Conservation (phyloP, 75 land plant species). For the Cupressus sempervirens region DNA sequence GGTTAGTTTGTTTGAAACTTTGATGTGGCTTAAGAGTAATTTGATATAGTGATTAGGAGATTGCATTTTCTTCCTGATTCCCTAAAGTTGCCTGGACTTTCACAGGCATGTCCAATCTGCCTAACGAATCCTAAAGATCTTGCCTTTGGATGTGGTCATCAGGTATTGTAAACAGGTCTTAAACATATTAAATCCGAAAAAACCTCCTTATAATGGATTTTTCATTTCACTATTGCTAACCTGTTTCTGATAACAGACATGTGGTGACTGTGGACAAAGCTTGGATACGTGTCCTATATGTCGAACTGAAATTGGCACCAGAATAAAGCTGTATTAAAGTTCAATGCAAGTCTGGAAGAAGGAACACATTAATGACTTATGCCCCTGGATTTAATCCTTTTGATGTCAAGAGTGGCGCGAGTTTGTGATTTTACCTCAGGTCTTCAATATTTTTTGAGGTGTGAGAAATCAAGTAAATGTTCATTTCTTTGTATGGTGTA, state of each 20-base stretch:
- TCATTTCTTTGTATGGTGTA: neutral
- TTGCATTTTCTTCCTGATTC: neutral
- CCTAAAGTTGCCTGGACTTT: neutral
- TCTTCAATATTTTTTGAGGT: neutral
- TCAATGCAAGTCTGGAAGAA: slow-evolving; percentile 1
- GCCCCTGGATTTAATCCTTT: neutral
- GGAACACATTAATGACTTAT: neutral
- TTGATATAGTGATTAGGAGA: neutral
- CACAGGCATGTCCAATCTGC: slow-evolving; percentile 68
- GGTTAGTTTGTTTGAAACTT: too few relatives aligned
- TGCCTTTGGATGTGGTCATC: slow-evolving; percentile 86
- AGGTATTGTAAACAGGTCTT: slow-evolving; percentile 22
- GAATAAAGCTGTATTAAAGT: slow-evolving; percentile 45
- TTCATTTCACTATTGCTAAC: neutral
- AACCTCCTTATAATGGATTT: neutral
- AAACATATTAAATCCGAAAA: neutral
- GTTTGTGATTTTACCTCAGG: neutral
- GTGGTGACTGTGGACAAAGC: slow-evolving; percentile 53
- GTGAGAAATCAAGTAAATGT: neutral
- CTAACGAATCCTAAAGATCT: slow-evolving; percentile 41
- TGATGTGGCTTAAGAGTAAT: neutral
- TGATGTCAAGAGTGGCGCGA: neutral
- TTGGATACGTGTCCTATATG: slow-evolving; percentile 55
- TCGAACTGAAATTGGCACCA: slow-evolving; percentile 40
- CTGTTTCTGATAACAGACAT: slow-evolving; percentile 36